These are phyloP conservation scores for Prunus fruticosa DNA, from an alignment of 306 rosid genomes.

Conservation along the genomic window DNA sequence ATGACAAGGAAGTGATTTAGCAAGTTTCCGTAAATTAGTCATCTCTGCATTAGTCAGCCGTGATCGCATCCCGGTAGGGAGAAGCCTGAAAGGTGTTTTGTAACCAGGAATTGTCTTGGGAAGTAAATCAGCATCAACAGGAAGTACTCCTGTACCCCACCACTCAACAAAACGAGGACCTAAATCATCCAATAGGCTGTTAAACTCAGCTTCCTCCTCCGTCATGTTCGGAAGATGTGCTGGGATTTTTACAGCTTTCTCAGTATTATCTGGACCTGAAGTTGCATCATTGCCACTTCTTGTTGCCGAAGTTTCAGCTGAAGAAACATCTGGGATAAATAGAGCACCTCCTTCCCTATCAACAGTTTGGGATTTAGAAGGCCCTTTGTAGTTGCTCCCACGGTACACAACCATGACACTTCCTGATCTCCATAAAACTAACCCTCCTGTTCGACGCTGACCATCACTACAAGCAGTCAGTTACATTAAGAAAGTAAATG, in stretches of 20 bases:
- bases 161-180: slow-evolving; percentile 94
- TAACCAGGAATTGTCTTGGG: slow-evolving; percentile 74
- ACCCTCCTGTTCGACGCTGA: slow-evolving; percentile 89
- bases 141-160: slow-evolving; percentile 97
- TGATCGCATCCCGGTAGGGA: slow-evolving; percentile 76
- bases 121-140: slow-evolving; percentile 93
- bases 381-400: slow-evolving; percentile 70
- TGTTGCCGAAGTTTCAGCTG: slow-evolving; percentile 27
- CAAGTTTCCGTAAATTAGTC: slow-evolving; percentile 69
- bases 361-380: slow-evolving; percentile 37
- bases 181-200: slow-evolving; percentile 67
- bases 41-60: slow-evolving; percentile 76
- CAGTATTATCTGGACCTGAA: slow-evolving; percentile 35
- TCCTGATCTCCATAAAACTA: slow-evolving; percentile 85
- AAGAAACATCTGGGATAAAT: slow-evolving; percentile 73
- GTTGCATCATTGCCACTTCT: slow-evolving; percentile 30
- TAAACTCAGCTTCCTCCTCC: slow-evolving; percentile 69
- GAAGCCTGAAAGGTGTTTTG: slow-evolving; percentile 86
- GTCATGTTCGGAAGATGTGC: slow-evolving; percentile 44
- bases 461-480: slow-evolving; percentile 58
- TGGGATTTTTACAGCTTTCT: slow-evolving; percentile 25
- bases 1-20: slow-evolving; percentile 90
- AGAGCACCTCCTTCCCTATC: slow-evolving; percentile 45
- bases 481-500: slow-evolving; percentile 7
- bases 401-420: slow-evolving; percentile 93